phyloP scores from a whole-genome alignment of 2,329 filamentous ascomycete genomes.

The Xylariomycetidae sp. region DNA sequence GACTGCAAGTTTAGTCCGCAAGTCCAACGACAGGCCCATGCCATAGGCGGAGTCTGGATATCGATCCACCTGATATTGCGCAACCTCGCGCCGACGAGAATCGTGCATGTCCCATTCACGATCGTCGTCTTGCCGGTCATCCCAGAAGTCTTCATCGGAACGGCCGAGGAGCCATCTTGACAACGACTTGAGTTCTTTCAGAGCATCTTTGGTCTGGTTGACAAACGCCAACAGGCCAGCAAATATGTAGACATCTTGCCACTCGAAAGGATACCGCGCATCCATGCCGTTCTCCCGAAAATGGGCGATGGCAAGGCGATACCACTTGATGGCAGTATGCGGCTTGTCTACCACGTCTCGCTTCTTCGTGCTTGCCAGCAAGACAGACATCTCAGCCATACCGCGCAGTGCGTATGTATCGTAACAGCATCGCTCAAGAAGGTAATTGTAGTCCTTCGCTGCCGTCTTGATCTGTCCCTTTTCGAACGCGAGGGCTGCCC shows the following conservation, averaged over 20 bases:
- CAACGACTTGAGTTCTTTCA: slow-evolving; percentile 63
- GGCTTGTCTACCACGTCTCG: slow-evolving; percentile 30
- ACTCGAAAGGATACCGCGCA: slow-evolving; percentile 43
- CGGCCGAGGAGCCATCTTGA: slow-evolving; percentile 80
- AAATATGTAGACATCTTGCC: slow-evolving; percentile 83
- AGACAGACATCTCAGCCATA: slow-evolving; percentile 50
- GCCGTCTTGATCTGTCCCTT: slow-evolving; percentile 48
- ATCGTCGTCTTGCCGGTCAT: slow-evolving; percentile 64
- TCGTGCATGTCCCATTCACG: slow-evolving; percentile 81
- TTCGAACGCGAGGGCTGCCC: slow-evolving; percentile 52
- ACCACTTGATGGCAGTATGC: slow-evolving; percentile 38
- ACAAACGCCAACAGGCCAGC: slow-evolving; percentile 69
- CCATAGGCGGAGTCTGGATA: slow-evolving; percentile 61
- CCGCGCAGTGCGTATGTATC: slow-evolving; percentile 51
- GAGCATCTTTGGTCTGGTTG: slow-evolving; percentile 57
- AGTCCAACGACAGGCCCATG: slow-evolving; percentile 66
- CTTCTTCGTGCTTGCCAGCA: slow-evolving; percentile 39
- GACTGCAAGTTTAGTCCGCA: slow-evolving; percentile 77
- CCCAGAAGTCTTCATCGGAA: slow-evolving; percentile 70
- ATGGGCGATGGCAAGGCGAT: slow-evolving; percentile 40
- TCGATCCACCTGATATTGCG: slow-evolving; percentile 51
- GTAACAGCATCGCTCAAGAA: slow-evolving; percentile 45
- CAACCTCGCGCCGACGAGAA: slow-evolving; percentile 56
- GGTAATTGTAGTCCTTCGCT: slow-evolving; percentile 49
- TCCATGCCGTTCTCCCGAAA: slow-evolving; percentile 29